These are phyloP conservation scores for Aspergillus baeticus DNA, from an alignment of 495 filamentous ascomycete genomes.

Conservation along the genomic window DNA sequence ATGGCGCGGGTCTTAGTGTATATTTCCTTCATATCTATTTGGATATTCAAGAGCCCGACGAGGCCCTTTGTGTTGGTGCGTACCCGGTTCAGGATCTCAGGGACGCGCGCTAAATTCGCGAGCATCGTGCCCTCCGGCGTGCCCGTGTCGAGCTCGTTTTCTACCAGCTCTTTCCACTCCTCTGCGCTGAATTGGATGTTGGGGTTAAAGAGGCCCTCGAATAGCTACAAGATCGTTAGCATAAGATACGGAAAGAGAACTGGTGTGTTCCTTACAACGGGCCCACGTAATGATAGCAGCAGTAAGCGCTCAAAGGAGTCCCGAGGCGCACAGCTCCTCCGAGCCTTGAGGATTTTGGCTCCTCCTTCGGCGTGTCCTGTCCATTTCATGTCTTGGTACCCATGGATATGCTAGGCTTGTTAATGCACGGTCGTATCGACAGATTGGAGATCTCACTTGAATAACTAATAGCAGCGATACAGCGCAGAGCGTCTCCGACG, in stretches of 20 bases:
- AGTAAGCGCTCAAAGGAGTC: slow-evolving; percentile 40
- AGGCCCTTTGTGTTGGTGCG: slow-evolving; percentile 10
- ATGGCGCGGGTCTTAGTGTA: slow-evolving; percentile 29
- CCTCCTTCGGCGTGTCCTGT: slow-evolving; percentile 43
- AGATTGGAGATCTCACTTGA: slow-evolving; percentile 14
- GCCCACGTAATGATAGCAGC: slow-evolving; percentile 37
- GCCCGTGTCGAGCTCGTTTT: slow-evolving; percentile 24
- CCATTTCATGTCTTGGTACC: neutral
- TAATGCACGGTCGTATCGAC: neutral
- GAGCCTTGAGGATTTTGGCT: slow-evolving; percentile 37
- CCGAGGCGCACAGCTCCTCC: slow-evolving; percentile 27
- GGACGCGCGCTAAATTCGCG: slow-evolving; percentile 25
- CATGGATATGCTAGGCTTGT: slow-evolving; percentile 11
- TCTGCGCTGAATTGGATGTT: slow-evolving; percentile 31
- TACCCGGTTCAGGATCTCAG: slow-evolving; percentile 26
- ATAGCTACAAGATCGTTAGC: slow-evolving; percentile 24
- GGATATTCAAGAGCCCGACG: slow-evolving; percentile 13
- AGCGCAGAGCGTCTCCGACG: slow-evolving; percentile 43
- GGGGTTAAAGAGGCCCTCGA: slow-evolving; percentile 41
- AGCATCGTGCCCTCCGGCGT: slow-evolving; percentile 34
- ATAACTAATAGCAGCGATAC: slow-evolving; percentile 43
- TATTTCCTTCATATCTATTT: slow-evolving; percentile 23
- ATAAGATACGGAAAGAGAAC: neutral
- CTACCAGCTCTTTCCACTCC: slow-evolving; percentile 39
- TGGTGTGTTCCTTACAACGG: slow-evolving; percentile 30